phyloP scores from a whole-genome alignment of 805 yeast genomes.

The Yarrowia alimentaria region DNA sequence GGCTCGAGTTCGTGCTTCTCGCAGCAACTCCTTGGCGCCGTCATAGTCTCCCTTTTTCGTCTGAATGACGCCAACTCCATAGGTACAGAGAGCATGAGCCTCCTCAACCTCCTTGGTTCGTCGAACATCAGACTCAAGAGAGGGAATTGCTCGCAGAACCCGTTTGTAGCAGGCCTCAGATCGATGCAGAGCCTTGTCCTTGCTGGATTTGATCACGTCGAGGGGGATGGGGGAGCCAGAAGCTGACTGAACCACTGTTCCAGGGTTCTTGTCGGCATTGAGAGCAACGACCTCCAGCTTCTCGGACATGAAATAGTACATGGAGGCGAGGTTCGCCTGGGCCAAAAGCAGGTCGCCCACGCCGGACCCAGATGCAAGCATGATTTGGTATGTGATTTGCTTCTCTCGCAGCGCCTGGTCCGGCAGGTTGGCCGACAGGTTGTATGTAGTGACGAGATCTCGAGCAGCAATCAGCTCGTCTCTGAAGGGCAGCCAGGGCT shows the following conservation, averaged over 20 bases:
- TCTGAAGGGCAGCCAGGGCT: conserved; percentile 54
- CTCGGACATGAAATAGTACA: conserved; percentile 66
- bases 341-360: conserved; percentile 63
- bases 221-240: not conserved
- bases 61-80: conserved; percentile 78
- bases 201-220: not conserved
- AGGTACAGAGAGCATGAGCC: conserved; percentile 75
- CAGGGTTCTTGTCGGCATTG: not conserved
- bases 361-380: conserved; percentile 68
- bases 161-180: conserved; percentile 42
- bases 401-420: conserved; percentile 60
- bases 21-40: conserved; percentile 58
- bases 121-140: conserved; percentile 41
- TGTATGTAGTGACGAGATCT: conserved; percentile 70
- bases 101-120: conserved; percentile 52
- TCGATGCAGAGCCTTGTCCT: conserved; percentile 25
- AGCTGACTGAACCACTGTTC: not conserved
- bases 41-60: conserved; percentile 57
- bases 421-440: conserved; percentile 66
- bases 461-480: conserved; percentile 77
- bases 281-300: conserved; percentile 45
- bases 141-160: conserved; percentile 46
- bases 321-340: conserved; percentile 56
- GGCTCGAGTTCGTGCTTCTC: conserved; percentile 71
- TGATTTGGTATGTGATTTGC: conserved; percentile 63